Evolutionary conservation across 495 filamentous ascomycete genomes (phyloP), one percentile per base, ranked within the genome.

Genomic region (Apiosordaria backusii): DNA sequence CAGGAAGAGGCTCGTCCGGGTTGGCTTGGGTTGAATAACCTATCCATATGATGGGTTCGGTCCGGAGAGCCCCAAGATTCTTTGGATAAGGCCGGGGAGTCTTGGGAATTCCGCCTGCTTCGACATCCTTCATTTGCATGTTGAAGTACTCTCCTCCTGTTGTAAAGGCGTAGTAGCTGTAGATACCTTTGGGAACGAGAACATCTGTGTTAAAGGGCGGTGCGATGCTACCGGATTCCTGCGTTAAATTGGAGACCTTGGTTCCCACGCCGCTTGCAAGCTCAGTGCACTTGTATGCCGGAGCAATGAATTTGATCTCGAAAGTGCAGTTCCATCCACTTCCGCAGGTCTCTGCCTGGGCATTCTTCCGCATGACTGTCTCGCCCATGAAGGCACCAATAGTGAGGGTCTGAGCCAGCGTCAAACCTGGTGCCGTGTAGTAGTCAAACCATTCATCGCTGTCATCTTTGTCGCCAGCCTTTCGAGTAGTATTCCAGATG

Each of bases 251-350:
- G 4, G 58, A 60, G 4, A 72, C 40, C 15, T 66, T 70, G 2
- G 72, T 67, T 40, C 75, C 72, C 0, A 75, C 69, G n/a, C 75
- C 77, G 26, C 69, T 73, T 0, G 75, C 75, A 1, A 77, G 65
- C 63, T 78, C 74, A 19, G 71, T 71, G 59, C 77, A 79, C 61
- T 76, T 73, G 62, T 78, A 78, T 2, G 67, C 77, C 0, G 77
- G 77, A 0, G 71, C 76, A 9, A 68, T 67, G 45, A 79, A 77
- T 2, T 70, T 65, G 67, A 79, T 66, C 13, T 69, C 69, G 60
- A 73, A 77, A 19, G 71, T 71, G 62, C 76, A 80, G 35, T 78
- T 78, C 75, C 75, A 78, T 10, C 75, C 74, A n/a, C 71, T 67
- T 13, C 75, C 74, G 35, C 78, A 78, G 6, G 74, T 73, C 29